Evolutionary conservation across 2,329 filamentous ascomycete genomes (phyloP), one percentile per base, ranked within the genome.

Genomic region (Blastomyces gilchristii): DNA sequence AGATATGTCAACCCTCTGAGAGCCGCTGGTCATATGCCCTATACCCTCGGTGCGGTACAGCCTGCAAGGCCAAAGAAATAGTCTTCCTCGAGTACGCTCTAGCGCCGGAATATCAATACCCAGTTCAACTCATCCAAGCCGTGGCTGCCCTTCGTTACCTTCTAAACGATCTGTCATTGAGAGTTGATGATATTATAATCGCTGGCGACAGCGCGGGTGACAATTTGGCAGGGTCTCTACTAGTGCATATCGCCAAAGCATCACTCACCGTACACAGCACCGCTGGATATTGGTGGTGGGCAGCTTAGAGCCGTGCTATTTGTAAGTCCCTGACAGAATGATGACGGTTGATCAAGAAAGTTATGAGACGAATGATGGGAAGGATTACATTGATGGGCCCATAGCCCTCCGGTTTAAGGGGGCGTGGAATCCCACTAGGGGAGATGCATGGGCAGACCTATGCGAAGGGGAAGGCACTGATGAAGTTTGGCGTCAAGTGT

Each of bases 51-150:
- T 59, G 57, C n/a, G 57, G 41, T 7, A 12, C 57, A 28, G 57
- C 57, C 22, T 58, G 57, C n/a, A 45, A 47, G 12, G 57, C 57
- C 12, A 45, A 22, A 28, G 39, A 58, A 47, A 41, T 58, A 34
- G 22, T 59, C 16, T 59, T 59, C 28, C 57, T 59, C 22, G 57
- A 59, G 43, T 59, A 47, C 22, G 12, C 39, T 31, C 57, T 59
- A 34, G 57, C 57, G 9, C 57, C 57, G 14, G 57, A 59, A 34
- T 16, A 59, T 47, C 57, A 5, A 16, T 59, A 59, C 25, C 57
- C 57, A 22, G 14, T 25, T 6, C 57, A 59, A 34, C 57, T 59
- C 18, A 25, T 47, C 28, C 57, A 59, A 18, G 57, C 57, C 11
- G 57, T 59, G 39, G 25, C 57, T 18, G 5, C 41, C 4, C 43